phyloP scores from a whole-genome alignment of 805 yeast species.

The Ogataea parapolymorpha region DNA sequence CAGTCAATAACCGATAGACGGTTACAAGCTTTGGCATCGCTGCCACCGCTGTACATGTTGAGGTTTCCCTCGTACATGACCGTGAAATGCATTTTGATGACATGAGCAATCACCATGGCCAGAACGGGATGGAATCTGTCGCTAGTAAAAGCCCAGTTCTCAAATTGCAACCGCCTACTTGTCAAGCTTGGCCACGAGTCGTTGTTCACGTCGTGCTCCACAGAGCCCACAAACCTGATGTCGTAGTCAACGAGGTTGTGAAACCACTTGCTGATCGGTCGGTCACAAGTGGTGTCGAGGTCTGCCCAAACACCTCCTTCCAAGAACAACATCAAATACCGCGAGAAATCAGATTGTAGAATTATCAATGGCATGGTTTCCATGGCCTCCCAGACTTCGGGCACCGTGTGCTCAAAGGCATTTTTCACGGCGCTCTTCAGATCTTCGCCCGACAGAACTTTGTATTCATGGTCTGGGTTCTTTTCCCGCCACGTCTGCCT shows the following conservation, averaged over 20 bases:
- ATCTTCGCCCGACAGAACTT: slow-evolving; percentile 58
- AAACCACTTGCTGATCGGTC: slow-evolving; percentile 66
- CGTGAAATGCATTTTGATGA: slow-evolving; percentile 66
- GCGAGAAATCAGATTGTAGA: slow-evolving; percentile 81
- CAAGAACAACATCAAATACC: slow-evolving; percentile 77
- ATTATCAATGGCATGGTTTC: slow-evolving; percentile 70
- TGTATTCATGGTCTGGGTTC: slow-evolving; percentile 61
- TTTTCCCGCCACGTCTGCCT: slow-evolving; percentile 59
- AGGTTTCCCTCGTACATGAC: slow-evolving; percentile 45
- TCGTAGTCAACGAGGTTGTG: slow-evolving; percentile 25
- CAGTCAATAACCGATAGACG: slow-evolving; percentile 78
- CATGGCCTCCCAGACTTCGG: slow-evolving; percentile 72
- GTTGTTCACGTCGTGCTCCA: slow-evolving; percentile 91
- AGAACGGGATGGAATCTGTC: slow-evolving; percentile 84
- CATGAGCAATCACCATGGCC: slow-evolving; percentile 67
- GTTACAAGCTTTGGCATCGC: slow-evolving; percentile 43
- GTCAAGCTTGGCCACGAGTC: slow-evolving; percentile 85
- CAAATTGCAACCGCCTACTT: slow-evolving; percentile 83
- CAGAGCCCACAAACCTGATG: slow-evolving; percentile 77
- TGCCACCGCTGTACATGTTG: slow-evolving; percentile 13
- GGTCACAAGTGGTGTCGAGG: slow-evolving; percentile 70
- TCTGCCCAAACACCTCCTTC: slow-evolving; percentile 89
- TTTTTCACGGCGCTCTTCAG: slow-evolving; percentile 46
- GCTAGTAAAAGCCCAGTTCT: slow-evolving; percentile 91
- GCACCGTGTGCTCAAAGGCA: slow-evolving; percentile 56